Evolutionary conservation across 768 basidiomycete species (phyloP).

Genomic region (Pisolithus sp.): DNA sequence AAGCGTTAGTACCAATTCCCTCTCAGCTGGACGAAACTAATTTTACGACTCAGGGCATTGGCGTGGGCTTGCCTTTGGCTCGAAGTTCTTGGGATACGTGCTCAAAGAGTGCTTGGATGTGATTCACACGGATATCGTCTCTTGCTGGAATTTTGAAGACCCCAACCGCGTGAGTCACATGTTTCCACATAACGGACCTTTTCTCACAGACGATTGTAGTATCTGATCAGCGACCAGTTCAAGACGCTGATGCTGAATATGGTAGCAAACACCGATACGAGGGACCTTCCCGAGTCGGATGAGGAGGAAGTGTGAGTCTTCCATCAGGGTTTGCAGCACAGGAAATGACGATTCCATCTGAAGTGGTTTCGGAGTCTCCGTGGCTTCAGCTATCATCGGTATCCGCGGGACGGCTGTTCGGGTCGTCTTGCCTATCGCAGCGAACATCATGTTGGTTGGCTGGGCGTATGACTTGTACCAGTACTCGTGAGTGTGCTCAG

Average conservation of each 20-base stretch:
- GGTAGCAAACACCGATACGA: conserved; percentile 1
- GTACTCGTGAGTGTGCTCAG: not conserved
- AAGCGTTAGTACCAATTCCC: conserved; percentile 2
- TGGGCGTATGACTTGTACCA: conserved; percentile 6
- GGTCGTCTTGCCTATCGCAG: not conserved
- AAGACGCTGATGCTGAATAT: conserved; percentile 1
- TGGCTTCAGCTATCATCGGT: not conserved
- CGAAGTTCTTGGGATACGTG: conserved; percentile 6
- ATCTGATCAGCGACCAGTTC: conserved; percentile 3
- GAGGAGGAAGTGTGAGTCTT: not conserved
- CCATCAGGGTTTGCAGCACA: not conserved
- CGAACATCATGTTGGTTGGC: not conserved
- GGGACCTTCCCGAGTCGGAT: not conserved
- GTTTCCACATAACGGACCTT: not conserved
- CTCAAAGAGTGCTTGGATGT: conserved; percentile 10
- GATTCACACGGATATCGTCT: conserved; percentile 15
- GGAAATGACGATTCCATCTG: not conserved
- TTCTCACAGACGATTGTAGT: not conserved
- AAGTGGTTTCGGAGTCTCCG: conserved; percentile 2
- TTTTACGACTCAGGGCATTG: conserved; percentile 13
- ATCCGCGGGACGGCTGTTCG: not conserved
- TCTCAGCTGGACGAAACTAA: not conserved
- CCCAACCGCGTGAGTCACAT: conserved; percentile 2
- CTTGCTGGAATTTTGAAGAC: conserved; percentile 16
- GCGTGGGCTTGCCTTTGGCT: conserved; percentile 8